Conservation (phyloP, 2,329 filamentous ascomycete genomes). For the Aschersonia sp. region DNA sequence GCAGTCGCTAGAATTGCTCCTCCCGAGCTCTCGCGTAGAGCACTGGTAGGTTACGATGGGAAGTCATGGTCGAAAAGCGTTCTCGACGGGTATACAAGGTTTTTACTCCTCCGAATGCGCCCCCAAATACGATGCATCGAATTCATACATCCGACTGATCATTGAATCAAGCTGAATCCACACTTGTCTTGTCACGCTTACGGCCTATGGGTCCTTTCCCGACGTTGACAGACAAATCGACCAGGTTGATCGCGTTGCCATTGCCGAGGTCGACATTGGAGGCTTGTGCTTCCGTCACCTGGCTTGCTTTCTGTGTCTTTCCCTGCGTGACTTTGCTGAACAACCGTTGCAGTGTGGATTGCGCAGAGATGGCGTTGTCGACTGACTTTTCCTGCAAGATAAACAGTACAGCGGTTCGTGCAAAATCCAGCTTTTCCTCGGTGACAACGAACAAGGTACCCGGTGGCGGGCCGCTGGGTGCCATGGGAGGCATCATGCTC, state of each 20-base stretch:
- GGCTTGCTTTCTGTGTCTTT: slow-evolving; percentile 12
- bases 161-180: neutral
- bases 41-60: too few species aligned
- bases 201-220: slow-evolving; percentile 15
- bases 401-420: slow-evolving; percentile 45
- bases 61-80: too few species aligned
- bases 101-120: too few species aligned
- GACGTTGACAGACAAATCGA: slow-evolving; percentile 28
- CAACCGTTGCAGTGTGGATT: slow-evolving; percentile 37
- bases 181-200: slow-evolving; percentile 8
- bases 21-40: too few species aligned
- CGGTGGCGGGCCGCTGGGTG: neutral
- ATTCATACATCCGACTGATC: too few species aligned
- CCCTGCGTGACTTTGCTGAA: slow-evolving; percentile 27
- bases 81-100: neutral
- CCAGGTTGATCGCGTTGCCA: slow-evolving; percentile 33
- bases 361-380: slow-evolving; percentile 35
- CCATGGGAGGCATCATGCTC: neutral
- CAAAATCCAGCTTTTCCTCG: slow-evolving; percentile 46
- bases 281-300: slow-evolving; percentile 24
- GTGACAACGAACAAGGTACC: slow-evolving; percentile 29
- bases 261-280: slow-evolving; percentile 26
- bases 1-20: slow-evolving; percentile 1
- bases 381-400: slow-evolving; percentile 41
- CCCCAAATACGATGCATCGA: too few species aligned